These are phyloP conservation scores for Vanderwaltozyma verrucispora DNA, from an alignment of 805 yeast genomes.

Conservation along the genomic window DNA sequence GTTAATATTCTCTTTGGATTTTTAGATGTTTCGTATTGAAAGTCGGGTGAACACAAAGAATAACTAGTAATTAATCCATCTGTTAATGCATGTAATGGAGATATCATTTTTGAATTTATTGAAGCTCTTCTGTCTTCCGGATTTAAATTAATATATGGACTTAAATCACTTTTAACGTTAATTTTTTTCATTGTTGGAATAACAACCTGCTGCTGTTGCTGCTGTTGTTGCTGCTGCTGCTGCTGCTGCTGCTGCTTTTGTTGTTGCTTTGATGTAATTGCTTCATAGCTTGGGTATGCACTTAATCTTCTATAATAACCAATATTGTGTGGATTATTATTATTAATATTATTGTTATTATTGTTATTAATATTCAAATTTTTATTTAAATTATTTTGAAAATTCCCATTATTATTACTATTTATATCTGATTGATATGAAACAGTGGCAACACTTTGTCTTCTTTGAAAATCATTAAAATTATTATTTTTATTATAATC, in stretches of 20 bases:
- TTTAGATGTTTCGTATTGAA: slow-evolving; percentile 69
- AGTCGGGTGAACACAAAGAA: slow-evolving; percentile 73
- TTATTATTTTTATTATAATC: neutral
- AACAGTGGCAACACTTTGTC: slow-evolving; percentile 31
- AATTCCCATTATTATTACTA: neutral
- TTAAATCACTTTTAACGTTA: slow-evolving; percentile 38
- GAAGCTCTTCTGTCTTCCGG: slow-evolving; percentile 69
- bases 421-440: slow-evolving; percentile 1
- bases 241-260: neutral
- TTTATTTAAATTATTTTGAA: slow-evolving; percentile 3
- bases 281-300: slow-evolving; percentile 18
- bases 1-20: slow-evolving; percentile 91
- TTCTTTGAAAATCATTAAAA: slow-evolving; percentile 26
- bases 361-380: neutral
- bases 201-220: slow-evolving; percentile 9
- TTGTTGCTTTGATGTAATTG: neutral
- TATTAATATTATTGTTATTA: neutral
- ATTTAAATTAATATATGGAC: slow-evolving; percentile 48
- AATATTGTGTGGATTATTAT: slow-evolving; percentile 3
- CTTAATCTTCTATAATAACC: slow-evolving; percentile 18
- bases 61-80: slow-evolving; percentile 70
- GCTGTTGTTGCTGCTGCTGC: neutral
- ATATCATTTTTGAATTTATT: slow-evolving; percentile 49
- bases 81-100: slow-evolving; percentile 77
- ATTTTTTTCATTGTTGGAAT: slow-evolving; percentile 43